Conservation (phyloP, 73 alveolate species). For the Tetrahymena malaccensis region DNA sequence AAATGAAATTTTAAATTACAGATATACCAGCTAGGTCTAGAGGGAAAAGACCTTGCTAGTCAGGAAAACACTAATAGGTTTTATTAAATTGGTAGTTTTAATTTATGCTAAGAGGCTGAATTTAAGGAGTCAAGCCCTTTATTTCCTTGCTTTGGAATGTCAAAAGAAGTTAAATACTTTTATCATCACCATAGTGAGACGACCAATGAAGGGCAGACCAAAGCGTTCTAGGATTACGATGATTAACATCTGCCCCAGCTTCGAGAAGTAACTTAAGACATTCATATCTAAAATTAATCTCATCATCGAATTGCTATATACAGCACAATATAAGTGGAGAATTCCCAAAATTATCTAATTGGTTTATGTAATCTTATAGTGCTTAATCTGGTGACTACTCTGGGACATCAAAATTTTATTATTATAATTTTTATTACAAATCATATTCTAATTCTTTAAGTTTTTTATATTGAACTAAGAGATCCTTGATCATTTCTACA, state of each 20-base stretch:
- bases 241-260: slow-evolving; percentile 7
- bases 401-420: not conserved
- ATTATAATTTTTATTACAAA: not conserved
- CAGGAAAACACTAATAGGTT: slow-evolving; percentile 9
- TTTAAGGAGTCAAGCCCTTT: not conserved
- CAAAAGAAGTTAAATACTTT: not conserved
- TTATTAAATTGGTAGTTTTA: not conserved
- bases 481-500: not conserved
- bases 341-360: slow-evolving; percentile 10
- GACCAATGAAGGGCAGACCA: slow-evolving; percentile 41
- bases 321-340: slow-evolving; percentile 18
- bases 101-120: not conserved
- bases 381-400: not conserved
- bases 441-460: not conserved
- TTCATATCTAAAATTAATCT: not conserved
- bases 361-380: not conserved
- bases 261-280: not conserved
- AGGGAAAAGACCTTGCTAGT: slow-evolving; percentile 23
- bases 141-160: not conserved
- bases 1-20: not conserved
- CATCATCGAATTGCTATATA: not conserved
- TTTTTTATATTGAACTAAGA: not conserved
- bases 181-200: slow-evolving; percentile 17
- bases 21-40: slow-evolving; percentile 17
- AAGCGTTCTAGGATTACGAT: slow-evolving; percentile 17